Conservation (phyloP, 139 green algal genomes). For the Closterium sp. region DNA sequence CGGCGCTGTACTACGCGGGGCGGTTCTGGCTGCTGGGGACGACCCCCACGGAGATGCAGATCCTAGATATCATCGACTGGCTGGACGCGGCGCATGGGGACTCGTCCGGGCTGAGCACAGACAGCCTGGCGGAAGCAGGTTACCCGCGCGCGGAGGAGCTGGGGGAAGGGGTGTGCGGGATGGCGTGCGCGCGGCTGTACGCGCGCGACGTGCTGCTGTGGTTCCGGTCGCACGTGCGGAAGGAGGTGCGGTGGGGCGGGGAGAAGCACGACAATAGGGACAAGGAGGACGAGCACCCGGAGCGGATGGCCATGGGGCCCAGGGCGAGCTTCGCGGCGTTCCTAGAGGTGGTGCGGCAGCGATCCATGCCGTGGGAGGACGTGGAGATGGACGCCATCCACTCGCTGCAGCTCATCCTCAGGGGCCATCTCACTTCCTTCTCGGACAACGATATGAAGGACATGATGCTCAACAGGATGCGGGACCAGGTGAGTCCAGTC, state of each 20-base stretch:
- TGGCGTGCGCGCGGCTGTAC: constrained; percentile 23
- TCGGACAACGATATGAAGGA: constrained; percentile 15
- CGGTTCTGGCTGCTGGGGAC: constrained; percentile 35
- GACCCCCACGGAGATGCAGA: constrained; percentile 20
- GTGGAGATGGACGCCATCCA: constrained; percentile 46
- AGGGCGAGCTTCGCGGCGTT: constrained; percentile 34
- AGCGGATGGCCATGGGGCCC: neutral
- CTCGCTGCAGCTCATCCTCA: constrained; percentile 49
- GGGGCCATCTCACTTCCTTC: constrained; percentile 18
- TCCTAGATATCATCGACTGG: constrained; percentile 36
- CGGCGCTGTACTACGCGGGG: constrained; percentile 35
- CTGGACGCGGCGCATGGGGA: constrained; percentile 11
- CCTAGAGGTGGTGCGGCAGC: constrained; percentile 34
- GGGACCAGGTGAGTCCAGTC: neutral
- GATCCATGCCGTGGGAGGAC: constrained; percentile 41
- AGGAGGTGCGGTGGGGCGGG: constrained; percentile 37
- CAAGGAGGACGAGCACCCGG: neutral
- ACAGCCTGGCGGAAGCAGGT: constrained; percentile 34
- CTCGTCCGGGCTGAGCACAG: constrained; percentile 33
- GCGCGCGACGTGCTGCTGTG: constrained; percentile 39
- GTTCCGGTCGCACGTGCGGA: constrained; percentile 32
- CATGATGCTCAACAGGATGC: constrained; percentile 19
- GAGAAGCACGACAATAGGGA: neutral
- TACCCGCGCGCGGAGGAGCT: constrained; percentile 33
- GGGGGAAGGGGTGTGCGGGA: constrained; percentile 29